Base-by-base conservation (phyloP, 164 flowering plant species). In the Amborella trichopoda region DNA sequence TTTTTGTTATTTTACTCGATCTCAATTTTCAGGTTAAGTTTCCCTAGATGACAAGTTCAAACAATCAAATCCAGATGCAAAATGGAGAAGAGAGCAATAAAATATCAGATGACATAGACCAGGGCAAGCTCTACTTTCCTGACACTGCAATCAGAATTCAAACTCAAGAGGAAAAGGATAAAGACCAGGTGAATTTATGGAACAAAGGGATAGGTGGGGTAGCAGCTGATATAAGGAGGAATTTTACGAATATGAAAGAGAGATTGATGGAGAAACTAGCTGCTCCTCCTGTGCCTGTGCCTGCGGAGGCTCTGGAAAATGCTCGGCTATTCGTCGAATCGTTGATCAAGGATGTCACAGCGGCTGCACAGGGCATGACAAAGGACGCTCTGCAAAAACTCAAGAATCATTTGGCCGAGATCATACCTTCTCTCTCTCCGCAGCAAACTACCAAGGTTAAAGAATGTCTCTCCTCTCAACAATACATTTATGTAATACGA, bases 351-450 rank as follows among this genome's bases (percentile, higher is more conserved):
- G 67, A 66, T 34, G 60, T 58, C 2, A 47, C 61, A 2, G 46
- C 39, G 10, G 67, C 71, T 1, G 67, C 64, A 14, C 71, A 58
- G 12, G 61, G 67, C 32, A 40, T 66, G 21, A 53, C 71, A 40
- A 54, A 34, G 48, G 67, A 66, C 22, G 67, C 67, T 34, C 22
- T 66, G 42, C 44, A 25, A 13, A 46, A 60, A 4, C 54, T 66
- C 53, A 66, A 54, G 52, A 40, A 52, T 24, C 63, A 53, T 23
- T 57, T 66, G 14, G 41, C 39, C 23, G 60, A 57, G 14, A 46
- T 66, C 18, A 12, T 66, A 3, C 67, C 67, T 46, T 55, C 68
- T 24, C 61, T 64, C 26, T 64, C 68, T 30, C 68, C 68, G 3
- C 47, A 46, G 27, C 30, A 43, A 30, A 50, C 68, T 24, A 26